phyloP scores from a whole-genome alignment of 1,139 yeast species.

The Wickerhamomyces sp. region DNA sequence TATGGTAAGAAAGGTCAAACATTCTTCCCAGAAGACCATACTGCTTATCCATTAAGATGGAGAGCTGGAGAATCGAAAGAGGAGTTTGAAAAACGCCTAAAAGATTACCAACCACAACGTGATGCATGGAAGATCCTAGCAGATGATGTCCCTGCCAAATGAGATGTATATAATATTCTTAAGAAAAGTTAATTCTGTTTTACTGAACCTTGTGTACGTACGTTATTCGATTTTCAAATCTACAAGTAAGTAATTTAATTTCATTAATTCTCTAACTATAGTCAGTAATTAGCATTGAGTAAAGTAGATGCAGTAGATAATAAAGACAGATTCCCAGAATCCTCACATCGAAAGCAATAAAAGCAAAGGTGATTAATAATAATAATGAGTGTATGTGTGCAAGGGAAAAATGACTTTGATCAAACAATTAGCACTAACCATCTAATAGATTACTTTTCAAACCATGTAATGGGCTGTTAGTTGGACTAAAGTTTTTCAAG shows the following conservation, averaged over 20 bases:
- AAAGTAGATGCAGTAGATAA: too few relatives aligned
- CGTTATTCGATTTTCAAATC: too few relatives aligned
- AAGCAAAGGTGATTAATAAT: background rate
- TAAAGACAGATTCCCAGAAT: too few relatives aligned
- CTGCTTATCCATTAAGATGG: constrained; percentile 40
- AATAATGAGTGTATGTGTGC: background rate
- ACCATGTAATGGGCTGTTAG: constrained; percentile 22
- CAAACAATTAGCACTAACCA: background rate
- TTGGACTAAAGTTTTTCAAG: constrained; percentile 18
- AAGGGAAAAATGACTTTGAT: too few relatives aligned
- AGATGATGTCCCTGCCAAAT: background rate
- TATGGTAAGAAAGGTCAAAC: constrained; percentile 20
- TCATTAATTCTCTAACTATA: too few relatives aligned
- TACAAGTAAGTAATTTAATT: too few relatives aligned
- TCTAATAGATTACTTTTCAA: constrained; percentile 12
- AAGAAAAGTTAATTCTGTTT: background rate
- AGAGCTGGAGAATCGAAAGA: constrained; percentile 33
- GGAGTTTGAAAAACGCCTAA: constrained; percentile 31
- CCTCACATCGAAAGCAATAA: constrained; percentile 1
- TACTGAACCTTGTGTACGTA: background rate
- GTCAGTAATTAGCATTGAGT: too few relatives aligned
- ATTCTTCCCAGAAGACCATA: constrained; percentile 34
- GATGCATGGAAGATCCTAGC: constrained; percentile 2
- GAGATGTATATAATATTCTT: background rate
- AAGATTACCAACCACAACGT: constrained; percentile 2